Evolutionary conservation across 2,329 filamentous ascomycete genomes (phyloP), one percentile per base, ranked within the genome.

Genomic region (Pseudovirgaria hyperparasitica): DNA sequence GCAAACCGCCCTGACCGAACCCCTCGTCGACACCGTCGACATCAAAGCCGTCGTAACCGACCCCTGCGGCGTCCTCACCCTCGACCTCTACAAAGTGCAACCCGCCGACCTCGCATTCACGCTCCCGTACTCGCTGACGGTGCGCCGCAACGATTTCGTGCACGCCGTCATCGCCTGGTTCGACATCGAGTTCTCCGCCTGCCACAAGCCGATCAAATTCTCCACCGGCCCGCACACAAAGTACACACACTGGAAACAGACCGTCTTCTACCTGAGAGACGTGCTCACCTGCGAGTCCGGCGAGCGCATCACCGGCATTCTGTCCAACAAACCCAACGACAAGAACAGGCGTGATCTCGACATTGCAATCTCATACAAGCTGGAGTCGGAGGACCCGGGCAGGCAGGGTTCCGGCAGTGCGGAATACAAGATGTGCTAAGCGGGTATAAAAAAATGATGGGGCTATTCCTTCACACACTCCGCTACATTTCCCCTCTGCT

Each of bases 161-260:
- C 90, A 98, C 58, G 90, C 90, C 30, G 65, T 98, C 30, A 92
- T 98, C 42, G 81, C 87, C 8, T 98, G 90, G 90, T 98, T 98
- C 63, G 90, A 98, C 54, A 96, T 98, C 45, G 87, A 96, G 50
- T 98, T 98, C 62, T 81, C 82, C 27, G 86, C 85, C 33, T 96
- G 90, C 71, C 90, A 98, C 71, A 96, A 96, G 71, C 82, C 85
- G 17, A 85, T 98, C 51, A 74, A 77, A 50, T 98, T 98, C 70
- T 92, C 82, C 28, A 98, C 90, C 11, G 90, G 90, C 13, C 90
- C 90, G 16, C 90, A 96, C 62, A 92, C 87, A 45, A 96, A 94
- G 64, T 96, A 96, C 64, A 98, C 90, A 11, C 90, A 98, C 70
- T 98, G 90, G 90, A 98, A 98, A 66, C 90, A 98, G 67, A 98